A percentile compares a stretch with the other conserved stretches of the same genome.
These are phyloP conservation scores for Rhododendron molle DNA, from an alignment of 148 eudicot species.

Conservation along the genomic window DNA sequence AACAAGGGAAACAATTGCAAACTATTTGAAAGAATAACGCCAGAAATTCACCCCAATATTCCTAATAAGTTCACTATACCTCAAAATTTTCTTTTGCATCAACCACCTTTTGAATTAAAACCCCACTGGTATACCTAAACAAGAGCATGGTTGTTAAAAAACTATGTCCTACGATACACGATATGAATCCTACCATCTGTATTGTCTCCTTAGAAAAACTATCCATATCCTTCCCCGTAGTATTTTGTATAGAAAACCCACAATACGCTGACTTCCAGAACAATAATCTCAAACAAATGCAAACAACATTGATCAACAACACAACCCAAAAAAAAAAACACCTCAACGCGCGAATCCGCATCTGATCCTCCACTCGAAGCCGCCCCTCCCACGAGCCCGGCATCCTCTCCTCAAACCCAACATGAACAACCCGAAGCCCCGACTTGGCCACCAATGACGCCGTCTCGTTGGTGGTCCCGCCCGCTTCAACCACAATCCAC, in stretches of 20 bases:
- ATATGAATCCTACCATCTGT: not conserved
- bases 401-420: conserved; percentile 60
- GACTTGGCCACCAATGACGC: conserved; percentile 58
- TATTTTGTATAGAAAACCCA: not conserved
- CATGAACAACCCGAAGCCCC: conserved; percentile 45
- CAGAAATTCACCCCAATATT: not conserved
- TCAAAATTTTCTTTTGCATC: not conserved
- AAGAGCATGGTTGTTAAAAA: not conserved
- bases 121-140: not conserved
- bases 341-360: conserved; percentile 78
- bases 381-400: conserved; percentile 69
- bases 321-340: conserved; percentile 1
- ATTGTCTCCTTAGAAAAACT: not conserved
- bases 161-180: not conserved
- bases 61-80: not conserved
- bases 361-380: conserved; percentile 54
- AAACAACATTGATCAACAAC: not conserved
- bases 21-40: not conserved
- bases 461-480: conserved; percentile 72
- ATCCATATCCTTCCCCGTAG: not conserved
- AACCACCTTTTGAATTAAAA: not conserved
- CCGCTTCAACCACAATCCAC: conserved; percentile 95
- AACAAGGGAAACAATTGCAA: not conserved
- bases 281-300: not conserved
- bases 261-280: not conserved